Evolutionary conservation across 192 early-diverging fungal genomes (phyloP).

Genomic region (Umbelopsis vinacea): DNA sequence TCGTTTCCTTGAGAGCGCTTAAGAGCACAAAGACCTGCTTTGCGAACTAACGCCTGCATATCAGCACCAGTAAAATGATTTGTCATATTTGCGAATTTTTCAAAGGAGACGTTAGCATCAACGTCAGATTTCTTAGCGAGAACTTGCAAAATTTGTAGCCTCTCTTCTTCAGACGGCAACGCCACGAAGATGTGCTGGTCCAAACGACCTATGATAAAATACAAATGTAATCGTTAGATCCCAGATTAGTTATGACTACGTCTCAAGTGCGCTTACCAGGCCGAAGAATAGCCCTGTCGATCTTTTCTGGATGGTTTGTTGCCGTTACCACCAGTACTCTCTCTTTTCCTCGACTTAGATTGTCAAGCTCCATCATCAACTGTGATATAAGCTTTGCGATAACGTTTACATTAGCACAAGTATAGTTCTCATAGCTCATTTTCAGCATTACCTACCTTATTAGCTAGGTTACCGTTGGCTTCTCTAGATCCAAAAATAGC

Average conservation of each 20-base stretch:
- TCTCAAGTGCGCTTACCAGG: conserved; percentile 54
- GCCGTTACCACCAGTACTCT: conserved; percentile 82
- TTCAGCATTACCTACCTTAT: conserved; percentile 52
- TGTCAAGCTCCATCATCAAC: conserved; percentile 80
- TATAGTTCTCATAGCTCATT: not conserved
- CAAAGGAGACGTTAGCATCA: conserved; percentile 37
- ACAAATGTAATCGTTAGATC: not conserved
- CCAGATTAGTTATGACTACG: not conserved
- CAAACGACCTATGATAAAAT: conserved; percentile 62
- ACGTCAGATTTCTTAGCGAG: conserved; percentile 41
- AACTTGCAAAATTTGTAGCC: conserved; percentile 68
- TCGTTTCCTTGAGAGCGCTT: conserved; percentile 25
- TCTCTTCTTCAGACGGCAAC: conserved; percentile 59
- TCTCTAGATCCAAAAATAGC: conserved; percentile 81
- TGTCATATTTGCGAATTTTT: conserved; percentile 50
- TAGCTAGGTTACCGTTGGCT: conserved; percentile 67
- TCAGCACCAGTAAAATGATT: conserved; percentile 70
- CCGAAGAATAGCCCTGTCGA: conserved; percentile 78
- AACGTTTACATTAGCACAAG: not conserved
- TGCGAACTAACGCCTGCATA: conserved; percentile 63
- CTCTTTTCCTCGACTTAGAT: conserved; percentile 49
- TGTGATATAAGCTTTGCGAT: conserved; percentile 67
- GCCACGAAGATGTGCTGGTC: conserved; percentile 78
- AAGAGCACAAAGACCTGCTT: conserved; percentile 58
- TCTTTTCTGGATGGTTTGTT: conserved; percentile 78